phyloP scores from a whole-genome alignment of 2,329 filamentous ascomycete genomes.

The Alternaria gansuensis region DNA sequence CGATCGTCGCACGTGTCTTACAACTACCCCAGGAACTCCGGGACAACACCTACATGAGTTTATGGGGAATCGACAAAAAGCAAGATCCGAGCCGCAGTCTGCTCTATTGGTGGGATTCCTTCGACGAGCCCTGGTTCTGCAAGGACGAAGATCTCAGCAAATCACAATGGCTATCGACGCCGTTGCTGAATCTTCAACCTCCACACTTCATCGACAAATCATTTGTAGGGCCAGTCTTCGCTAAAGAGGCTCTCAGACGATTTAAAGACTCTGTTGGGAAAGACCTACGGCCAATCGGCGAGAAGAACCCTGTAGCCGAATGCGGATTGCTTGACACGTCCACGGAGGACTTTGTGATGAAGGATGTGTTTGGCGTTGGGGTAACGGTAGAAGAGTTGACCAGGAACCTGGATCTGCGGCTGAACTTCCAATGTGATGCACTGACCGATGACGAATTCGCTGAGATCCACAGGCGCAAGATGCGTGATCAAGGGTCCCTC shows the following conservation, averaged over 20 bases:
- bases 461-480: background rate
- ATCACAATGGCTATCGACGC: background rate
- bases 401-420: constrained; percentile 16
- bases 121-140: constrained; percentile 16
- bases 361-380: constrained; percentile 17
- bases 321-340: constrained; percentile 7
- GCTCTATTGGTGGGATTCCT: constrained; percentile 18
- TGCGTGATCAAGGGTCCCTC: background rate
- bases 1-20: constrained; percentile 9
- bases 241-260: constrained; percentile 10
- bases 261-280: constrained; percentile 14
- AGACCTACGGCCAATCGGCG: constrained; percentile 11
- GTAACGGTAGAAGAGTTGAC: constrained; percentile 15
- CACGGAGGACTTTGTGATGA: constrained; percentile 15
- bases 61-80: constrained; percentile 7
- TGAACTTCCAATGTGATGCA: constrained; percentile 17
- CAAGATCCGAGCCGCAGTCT: constrained; percentile 9
- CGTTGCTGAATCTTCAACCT: constrained; percentile 2
- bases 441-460: background rate
- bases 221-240: constrained; percentile 10
- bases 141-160: background rate
- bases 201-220: constrained; percentile 20
- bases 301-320: constrained; percentile 6
- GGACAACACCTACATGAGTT: constrained; percentile 14
- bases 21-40: constrained; percentile 17